Evolutionary conservation across 352 stramenopile genomes (phyloP).

Genomic region (Blastocystis sp.): DNA sequence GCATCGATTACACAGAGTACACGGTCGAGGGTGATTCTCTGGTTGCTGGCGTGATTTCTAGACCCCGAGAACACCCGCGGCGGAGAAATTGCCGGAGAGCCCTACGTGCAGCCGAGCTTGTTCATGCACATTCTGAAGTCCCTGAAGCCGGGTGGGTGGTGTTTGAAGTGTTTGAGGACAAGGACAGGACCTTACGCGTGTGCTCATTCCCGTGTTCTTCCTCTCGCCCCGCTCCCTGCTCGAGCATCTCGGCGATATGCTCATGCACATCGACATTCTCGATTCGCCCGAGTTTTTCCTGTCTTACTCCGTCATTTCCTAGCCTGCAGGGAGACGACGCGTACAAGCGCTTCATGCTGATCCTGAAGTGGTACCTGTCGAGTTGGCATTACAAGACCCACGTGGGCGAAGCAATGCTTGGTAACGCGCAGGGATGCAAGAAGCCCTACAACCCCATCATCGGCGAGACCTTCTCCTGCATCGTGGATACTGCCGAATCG

Average conservation of each 20-base stretch:
- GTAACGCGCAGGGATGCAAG: neutral
- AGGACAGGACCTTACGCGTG: slow-evolving; percentile 48
- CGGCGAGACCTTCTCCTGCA: slow-evolving; percentile 45
- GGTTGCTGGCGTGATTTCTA: neutral
- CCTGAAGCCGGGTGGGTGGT: slow-evolving; percentile 4
- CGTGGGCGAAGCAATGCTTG: neutral
- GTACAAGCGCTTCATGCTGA: slow-evolving; percentile 51
- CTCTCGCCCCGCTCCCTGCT: slow-evolving; percentile 18
- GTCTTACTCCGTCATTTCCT: neutral
- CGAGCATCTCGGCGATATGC: slow-evolving; percentile 53
- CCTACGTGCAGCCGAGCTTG: slow-evolving; percentile 58
- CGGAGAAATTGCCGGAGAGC: slow-evolving; percentile 32
- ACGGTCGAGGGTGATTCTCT: slow-evolving; percentile 22
- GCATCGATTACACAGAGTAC: slow-evolving; percentile 37
- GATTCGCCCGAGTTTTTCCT: slow-evolving; percentile 5
- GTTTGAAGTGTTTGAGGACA: neutral
- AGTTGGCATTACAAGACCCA: slow-evolving; percentile 61
- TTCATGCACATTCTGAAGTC: slow-evolving; percentile 65
- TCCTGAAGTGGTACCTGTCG: slow-evolving; percentile 60
- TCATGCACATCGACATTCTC: slow-evolving; percentile 55
- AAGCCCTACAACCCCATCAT: slow-evolving; percentile 64
- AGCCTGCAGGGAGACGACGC: slow-evolving; percentile 22
- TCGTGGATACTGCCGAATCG: slow-evolving; percentile 19
- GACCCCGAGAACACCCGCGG: slow-evolving; percentile 44
- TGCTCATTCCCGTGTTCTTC: slow-evolving; percentile 55